phyloP scores from a whole-genome alignment of 179 eudicot genomes.

The Silene vulgaris region DNA sequence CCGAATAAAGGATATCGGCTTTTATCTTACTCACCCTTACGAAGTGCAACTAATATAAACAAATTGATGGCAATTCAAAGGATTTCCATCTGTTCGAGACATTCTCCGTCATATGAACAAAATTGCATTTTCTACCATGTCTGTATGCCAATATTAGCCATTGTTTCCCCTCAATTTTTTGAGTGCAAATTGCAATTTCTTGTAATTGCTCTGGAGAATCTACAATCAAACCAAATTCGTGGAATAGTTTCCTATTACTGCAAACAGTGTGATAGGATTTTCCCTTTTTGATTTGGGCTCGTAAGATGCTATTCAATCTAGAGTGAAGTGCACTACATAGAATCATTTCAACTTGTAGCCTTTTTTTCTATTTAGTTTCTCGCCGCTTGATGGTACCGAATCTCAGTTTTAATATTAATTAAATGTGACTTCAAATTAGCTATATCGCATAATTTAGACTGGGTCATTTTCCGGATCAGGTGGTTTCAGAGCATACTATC shows the following conservation, averaged over 20 bases:
- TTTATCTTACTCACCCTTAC: too few relatives aligned
- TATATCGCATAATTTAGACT: too few relatives aligned
- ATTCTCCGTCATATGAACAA: neutral
- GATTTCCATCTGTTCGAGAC: neutral
- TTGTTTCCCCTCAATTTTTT: conserved; percentile 23
- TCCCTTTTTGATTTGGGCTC: neutral
- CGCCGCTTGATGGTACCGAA: too few relatives aligned
- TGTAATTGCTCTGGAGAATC: conserved; percentile 9
- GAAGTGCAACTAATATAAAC: too few relatives aligned
- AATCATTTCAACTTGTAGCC: neutral
- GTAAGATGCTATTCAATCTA: neutral
- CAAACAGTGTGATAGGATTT: neutral
- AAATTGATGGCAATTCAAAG: neutral
- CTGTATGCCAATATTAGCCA: conserved; percentile 14
- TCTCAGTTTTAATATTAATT: too few relatives aligned
- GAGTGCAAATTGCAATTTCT: conserved; percentile 21
- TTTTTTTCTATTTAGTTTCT: too few relatives aligned
- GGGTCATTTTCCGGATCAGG: too few relatives aligned
- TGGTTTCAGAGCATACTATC: too few relatives aligned
- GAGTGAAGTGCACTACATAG: neutral
- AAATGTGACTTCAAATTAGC: too few relatives aligned
- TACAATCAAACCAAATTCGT: neutral
- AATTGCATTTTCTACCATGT: too few relatives aligned
- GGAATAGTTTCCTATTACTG: conserved; percentile 5
- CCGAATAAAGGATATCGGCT: too few relatives aligned